A percentile compares a stretch with the other conserved stretches of the same genome.
Evolutionary conservation across 1,139 yeast species (phyloP).

Genomic region (Petasospora fabianii): DNA sequence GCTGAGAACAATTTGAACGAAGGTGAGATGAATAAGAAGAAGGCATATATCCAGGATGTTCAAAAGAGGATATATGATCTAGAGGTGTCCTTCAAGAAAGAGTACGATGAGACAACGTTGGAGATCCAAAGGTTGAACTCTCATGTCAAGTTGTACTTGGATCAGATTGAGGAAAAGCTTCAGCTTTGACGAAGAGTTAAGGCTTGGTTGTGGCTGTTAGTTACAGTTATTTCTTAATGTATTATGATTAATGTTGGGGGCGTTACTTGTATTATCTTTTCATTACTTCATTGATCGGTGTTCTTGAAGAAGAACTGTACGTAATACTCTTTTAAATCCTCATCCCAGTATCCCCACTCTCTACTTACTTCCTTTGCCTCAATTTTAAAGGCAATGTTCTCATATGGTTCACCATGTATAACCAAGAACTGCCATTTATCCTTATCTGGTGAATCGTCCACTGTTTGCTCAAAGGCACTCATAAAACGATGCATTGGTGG

Average conservation of each 20-base stretch:
- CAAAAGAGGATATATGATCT: constrained; percentile 44
- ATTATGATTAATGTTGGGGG: background rate
- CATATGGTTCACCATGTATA: constrained; percentile 83
- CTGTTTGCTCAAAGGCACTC: constrained; percentile 30
- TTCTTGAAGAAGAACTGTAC: constrained; percentile 59
- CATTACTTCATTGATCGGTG: background rate
- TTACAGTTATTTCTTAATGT: background rate
- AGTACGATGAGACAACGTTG: constrained; percentile 48
- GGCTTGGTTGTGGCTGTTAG: too few species aligned
- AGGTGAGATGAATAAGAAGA: constrained; percentile 45
- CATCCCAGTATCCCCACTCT: constrained; percentile 56
- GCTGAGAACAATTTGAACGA: constrained; percentile 51
- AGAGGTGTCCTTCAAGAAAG: constrained; percentile 47
- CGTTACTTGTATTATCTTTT: background rate
- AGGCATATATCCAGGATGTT: constrained; percentile 40
- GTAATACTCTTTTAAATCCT: constrained; percentile 62
- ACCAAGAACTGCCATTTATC: constrained; percentile 60
- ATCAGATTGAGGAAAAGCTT: constrained; percentile 38
- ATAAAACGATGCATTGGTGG: constrained; percentile 68
- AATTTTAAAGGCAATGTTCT: constrained; percentile 65
- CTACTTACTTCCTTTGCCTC: constrained; percentile 50
- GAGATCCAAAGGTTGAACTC: constrained; percentile 54
- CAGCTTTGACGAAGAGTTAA: constrained; percentile 6
- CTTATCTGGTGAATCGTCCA: constrained; percentile 20
- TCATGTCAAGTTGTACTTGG: constrained; percentile 46